Conservation (phyloP, 2,329 filamentous ascomycete genomes). For the Ophiostoma australiae region DNA sequence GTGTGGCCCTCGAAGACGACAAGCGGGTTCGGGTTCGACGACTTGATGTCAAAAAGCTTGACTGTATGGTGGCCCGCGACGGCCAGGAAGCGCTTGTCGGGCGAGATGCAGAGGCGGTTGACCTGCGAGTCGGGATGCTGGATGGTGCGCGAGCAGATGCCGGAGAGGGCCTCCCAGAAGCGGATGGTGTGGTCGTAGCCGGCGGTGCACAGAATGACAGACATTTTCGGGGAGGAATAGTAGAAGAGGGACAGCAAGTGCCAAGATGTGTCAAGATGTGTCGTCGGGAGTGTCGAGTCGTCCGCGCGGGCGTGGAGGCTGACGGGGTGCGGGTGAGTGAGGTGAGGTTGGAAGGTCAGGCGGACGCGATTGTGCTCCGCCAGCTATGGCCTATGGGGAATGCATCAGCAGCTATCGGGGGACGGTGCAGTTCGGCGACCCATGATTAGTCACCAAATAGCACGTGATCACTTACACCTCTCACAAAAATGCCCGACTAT, state of each 20-base stretch:
- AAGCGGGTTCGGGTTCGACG: slow-evolving; percentile 89
- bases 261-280: background rate
- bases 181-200: slow-evolving; percentile 61
- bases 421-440: background rate
- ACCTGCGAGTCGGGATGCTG: slow-evolving; percentile 98
- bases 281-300: background rate
- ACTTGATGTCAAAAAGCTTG: slow-evolving; percentile 98
- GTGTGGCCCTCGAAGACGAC: slow-evolving; percentile 95
- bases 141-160: slow-evolving; percentile 96
- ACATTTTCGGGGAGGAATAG: slow-evolving; percentile 39
- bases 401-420: background rate
- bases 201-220: slow-evolving; percentile 59
- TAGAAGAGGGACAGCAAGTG: background rate
- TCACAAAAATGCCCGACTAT: background rate
- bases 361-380: background rate
- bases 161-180: slow-evolving; percentile 97
- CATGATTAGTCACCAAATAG: background rate
- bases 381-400: background rate
- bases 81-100: slow-evolving; percentile 92
- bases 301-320: background rate
- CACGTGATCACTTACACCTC: slow-evolving; percentile 3
- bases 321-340: slow-evolving; percentile 1
- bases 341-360: slow-evolving; percentile 1
- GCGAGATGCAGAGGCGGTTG: slow-evolving; percentile 95
- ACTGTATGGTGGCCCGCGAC: slow-evolving; percentile 76